These are phyloP conservation scores for Sanguinoderma infundibulare DNA, from an alignment of 1,284 basidiomycete genomes.

Conservation along the genomic window DNA sequence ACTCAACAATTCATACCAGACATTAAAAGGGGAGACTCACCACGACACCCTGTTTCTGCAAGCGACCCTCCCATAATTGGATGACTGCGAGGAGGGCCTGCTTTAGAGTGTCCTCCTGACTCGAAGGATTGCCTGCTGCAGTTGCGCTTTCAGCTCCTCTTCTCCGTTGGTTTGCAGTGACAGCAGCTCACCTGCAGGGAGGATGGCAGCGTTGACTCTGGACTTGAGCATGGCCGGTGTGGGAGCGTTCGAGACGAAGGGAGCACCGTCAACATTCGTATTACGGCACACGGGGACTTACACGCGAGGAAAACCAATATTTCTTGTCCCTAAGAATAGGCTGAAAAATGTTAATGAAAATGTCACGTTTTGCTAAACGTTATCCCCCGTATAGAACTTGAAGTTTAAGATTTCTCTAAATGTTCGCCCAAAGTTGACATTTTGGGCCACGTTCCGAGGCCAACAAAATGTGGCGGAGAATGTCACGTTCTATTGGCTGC, in stretches of 20 bases:
- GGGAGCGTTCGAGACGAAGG: not conserved
- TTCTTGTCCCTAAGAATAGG: too few species aligned
- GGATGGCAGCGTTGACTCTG: not conserved
- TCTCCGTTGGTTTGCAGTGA: too few species aligned
- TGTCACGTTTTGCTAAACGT: too few species aligned
- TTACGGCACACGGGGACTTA: not conserved
- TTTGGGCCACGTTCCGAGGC: too few species aligned
- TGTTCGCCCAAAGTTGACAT: too few species aligned
- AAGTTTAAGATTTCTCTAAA: too few species aligned
- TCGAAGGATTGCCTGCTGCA: not conserved
- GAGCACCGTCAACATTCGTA: not conserved
- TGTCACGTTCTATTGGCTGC: too few species aligned
- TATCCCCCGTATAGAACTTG: too few species aligned
- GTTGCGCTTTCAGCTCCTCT: not conserved
- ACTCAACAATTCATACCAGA: not conserved
- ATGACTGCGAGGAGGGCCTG: constrained; percentile 34
- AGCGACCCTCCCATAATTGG: constrained; percentile 36
- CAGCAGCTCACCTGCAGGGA: too few species aligned
- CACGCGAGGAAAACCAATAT: too few species aligned
- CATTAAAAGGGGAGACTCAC: constrained; percentile 27
- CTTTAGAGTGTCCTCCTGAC: constrained; percentile 24
- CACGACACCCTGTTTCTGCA: constrained; percentile 36
- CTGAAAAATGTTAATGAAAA: too few species aligned
- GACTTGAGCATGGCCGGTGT: constrained; percentile 13
- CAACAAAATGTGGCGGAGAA: too few species aligned